phyloP scores from a whole-genome alignment of 257 asterid genomes.

The Hygrophila difformis region DNA sequence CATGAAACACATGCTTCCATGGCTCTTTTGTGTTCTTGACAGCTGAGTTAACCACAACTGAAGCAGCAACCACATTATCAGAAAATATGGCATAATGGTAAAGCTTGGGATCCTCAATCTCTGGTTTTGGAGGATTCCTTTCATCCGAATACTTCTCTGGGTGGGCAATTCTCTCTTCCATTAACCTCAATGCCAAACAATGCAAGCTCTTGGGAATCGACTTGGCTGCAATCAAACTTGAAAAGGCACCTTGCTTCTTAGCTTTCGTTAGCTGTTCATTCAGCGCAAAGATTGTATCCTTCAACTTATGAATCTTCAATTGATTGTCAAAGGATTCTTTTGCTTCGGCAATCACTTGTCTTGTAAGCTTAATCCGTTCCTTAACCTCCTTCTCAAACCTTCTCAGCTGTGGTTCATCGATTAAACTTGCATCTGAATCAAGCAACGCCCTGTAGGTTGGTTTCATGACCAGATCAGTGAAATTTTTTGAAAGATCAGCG shows the following conservation, averaged over 20 bases:
- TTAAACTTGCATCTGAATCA: slow-evolving; percentile 34
- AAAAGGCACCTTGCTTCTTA: slow-evolving; percentile 66
- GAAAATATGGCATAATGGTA: slow-evolving; percentile 18
- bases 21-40: slow-evolving; percentile 64
- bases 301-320: slow-evolving; percentile 44
- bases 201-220: slow-evolving; percentile 75
- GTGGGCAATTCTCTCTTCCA: slow-evolving; percentile 67
- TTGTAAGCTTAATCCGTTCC: slow-evolving; percentile 49
- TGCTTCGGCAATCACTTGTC: slow-evolving; percentile 57
- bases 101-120: slow-evolving; percentile 60
- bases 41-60: slow-evolving; percentile 70
- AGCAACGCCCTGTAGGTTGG: slow-evolving; percentile 40
- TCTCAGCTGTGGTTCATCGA: slow-evolving; percentile 46
- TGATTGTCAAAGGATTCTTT: slow-evolving; percentile 68
- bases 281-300: slow-evolving; percentile 28
- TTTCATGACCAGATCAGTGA: slow-evolving; percentile 46
- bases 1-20: slow-evolving; percentile 62
- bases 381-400: slow-evolving; percentile 70
- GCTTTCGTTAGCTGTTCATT: slow-evolving; percentile 58
- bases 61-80: slow-evolving; percentile 64
- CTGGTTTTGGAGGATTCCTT: slow-evolving; percentile 47
- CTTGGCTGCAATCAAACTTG: slow-evolving; percentile 78
- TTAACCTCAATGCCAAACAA: slow-evolving; percentile 57
- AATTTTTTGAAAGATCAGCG: slow-evolving; percentile 50
- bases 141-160: slow-evolving; percentile 57